A percentile compares a stretch with the other conserved stretches of the same genome.
These are phyloP conservation scores for Petunia hybrid DNA, from an alignment of 305 asterid genomes.

Conservation along the genomic window DNA sequence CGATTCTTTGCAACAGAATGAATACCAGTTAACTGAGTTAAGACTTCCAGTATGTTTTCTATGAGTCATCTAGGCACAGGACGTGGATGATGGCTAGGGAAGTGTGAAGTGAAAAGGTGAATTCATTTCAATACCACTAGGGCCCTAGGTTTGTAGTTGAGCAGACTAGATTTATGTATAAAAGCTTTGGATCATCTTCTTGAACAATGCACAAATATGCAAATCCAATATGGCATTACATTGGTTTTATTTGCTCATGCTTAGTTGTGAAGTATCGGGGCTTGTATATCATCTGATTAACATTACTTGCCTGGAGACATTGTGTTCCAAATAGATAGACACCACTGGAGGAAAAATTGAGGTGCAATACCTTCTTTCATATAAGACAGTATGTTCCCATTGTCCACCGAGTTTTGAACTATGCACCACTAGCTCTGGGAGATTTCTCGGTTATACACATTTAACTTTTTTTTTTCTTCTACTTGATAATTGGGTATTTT, in stretches of 20 bases:
- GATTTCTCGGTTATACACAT: too few relatives aligned
- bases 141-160: neutral
- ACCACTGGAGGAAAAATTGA: neutral
- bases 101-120: neutral
- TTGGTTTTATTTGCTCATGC: neutral
- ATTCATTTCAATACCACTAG: neutral
- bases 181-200: neutral
- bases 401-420: too few relatives aligned
- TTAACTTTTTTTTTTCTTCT: neutral
- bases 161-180: slow-evolving; percentile 11
- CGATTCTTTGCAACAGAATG: too few relatives aligned
- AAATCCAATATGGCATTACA: too few relatives aligned
- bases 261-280: slow-evolving; percentile 12
- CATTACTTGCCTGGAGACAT: neutral
- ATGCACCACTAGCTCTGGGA: too few relatives aligned
- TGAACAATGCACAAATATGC: too few relatives aligned
- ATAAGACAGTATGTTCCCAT: neutral
- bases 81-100: neutral
- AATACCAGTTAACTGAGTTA: too few relatives aligned
- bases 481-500: neutral
- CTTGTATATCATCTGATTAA: neutral
- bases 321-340: slow-evolving; percentile 2
- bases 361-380: neutral
- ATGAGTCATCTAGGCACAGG: neutral
- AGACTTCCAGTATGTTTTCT: neutral